Conservation (phyloP, 2,329 filamentous ascomycete species). For the Venturia effusa region DNA sequence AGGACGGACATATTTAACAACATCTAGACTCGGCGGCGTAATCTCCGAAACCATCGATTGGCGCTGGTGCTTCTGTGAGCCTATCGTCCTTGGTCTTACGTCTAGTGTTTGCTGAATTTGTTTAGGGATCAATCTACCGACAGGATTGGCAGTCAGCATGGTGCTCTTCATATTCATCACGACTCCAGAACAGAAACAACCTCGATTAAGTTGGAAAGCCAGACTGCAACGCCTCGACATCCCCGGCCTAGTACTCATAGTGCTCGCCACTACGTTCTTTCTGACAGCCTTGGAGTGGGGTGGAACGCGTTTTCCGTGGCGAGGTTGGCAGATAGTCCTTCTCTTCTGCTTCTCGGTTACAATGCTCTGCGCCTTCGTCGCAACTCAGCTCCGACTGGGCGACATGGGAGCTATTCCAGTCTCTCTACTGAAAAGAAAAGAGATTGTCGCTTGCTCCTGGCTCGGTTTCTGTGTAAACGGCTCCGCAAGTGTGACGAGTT, state of each 20-base stretch:
- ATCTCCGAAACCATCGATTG: slow-evolving; percentile 10
- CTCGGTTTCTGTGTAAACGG: slow-evolving; percentile 5
- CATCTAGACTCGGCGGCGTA: slow-evolving; percentile 29
- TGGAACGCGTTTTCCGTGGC: slow-evolving; percentile 17
- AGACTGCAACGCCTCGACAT: slow-evolving; percentile 39
- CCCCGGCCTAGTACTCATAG: slow-evolving; percentile 28
- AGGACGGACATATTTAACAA: neutral
- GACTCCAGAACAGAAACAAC: slow-evolving; percentile 14
- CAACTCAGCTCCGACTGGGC: slow-evolving; percentile 15
- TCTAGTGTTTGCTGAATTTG: neutral
- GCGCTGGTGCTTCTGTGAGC: slow-evolving; percentile 17
- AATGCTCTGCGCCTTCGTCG: slow-evolving; percentile 13
- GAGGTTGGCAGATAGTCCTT: slow-evolving; percentile 12
- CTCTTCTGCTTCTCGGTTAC: slow-evolving; percentile 12
- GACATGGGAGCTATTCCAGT: slow-evolving; percentile 18
- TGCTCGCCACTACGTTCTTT: slow-evolving; percentile 24
- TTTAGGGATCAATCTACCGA: slow-evolving; percentile 22
- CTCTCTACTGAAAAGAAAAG: slow-evolving; percentile 11
- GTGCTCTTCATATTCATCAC: slow-evolving; percentile 12
- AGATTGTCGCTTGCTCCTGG: neutral
- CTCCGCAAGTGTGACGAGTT: slow-evolving; percentile 12
- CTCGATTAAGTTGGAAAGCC: slow-evolving; percentile 17
- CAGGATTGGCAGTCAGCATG: slow-evolving; percentile 14
- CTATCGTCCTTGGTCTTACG: neutral
- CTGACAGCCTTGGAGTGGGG: slow-evolving; percentile 26